A percentile compares a stretch with the other conserved stretches of the same genome.
Conservation (phyloP, 441 rosid genomes). For the Bruguiera hainesii region DNA sequence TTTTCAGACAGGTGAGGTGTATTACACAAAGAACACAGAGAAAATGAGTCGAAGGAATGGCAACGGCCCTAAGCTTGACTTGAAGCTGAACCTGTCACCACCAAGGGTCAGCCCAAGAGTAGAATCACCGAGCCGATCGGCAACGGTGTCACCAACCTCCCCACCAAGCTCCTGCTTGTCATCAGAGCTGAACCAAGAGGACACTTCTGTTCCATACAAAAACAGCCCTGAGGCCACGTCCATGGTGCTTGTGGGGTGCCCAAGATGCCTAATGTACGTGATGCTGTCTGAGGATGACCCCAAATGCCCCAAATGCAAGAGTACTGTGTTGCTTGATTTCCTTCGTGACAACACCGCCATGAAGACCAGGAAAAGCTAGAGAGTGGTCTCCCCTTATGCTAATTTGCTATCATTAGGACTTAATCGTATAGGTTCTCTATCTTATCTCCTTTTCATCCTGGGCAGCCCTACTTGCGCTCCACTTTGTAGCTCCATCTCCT, state of each 20-base stretch:
- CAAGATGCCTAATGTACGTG: conserved; percentile 85
- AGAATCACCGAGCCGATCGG: conserved; percentile 44
- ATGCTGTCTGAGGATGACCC: conserved; percentile 83
- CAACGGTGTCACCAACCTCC: conserved; percentile 48
- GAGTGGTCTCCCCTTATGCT: background rate
- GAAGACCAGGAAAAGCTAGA: conserved; percentile 41
- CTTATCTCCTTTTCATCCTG: conserved; percentile 1
- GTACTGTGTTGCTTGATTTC: conserved; percentile 84
- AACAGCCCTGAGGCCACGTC: conserved; percentile 59
- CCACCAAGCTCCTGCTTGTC: conserved; percentile 75
- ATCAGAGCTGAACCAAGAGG: conserved; percentile 35
- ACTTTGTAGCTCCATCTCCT: conserved; percentile 16
- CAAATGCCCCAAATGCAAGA: conserved; percentile 89
- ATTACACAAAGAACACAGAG: background rate
- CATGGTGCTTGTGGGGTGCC: conserved; percentile 88
- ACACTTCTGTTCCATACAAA: conserved; percentile 13
- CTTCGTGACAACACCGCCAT: conserved; percentile 34
- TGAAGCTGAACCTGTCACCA: conserved; percentile 81
- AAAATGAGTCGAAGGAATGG: conserved; percentile 57
- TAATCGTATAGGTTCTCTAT: conserved; percentile 14
- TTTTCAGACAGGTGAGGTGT: background rate
- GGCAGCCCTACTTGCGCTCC: conserved; percentile 75
- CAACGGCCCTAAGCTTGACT: conserved; percentile 50
- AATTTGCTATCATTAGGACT: conserved; percentile 24
- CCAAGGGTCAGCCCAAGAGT: conserved; percentile 35